Conservation (phyloP, 495 filamentous ascomycete species). For the Trichoderma gamsii region DNA sequence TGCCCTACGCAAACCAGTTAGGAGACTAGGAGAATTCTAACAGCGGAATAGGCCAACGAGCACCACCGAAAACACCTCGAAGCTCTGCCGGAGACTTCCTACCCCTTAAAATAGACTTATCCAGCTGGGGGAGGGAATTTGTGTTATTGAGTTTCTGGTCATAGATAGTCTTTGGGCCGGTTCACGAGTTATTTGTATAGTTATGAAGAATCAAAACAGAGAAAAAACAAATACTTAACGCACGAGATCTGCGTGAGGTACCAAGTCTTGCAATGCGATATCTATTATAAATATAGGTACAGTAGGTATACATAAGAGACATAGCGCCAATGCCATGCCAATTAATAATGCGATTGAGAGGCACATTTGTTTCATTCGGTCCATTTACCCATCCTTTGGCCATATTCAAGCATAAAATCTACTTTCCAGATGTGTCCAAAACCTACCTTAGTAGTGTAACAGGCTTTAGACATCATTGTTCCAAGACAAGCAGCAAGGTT, state of each 20-base stretch:
- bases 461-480: background rate
- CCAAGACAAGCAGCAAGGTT: background rate
- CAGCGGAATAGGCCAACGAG: constrained; percentile 65
- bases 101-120: constrained; percentile 39
- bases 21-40: constrained; percentile 4
- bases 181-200: constrained; percentile 5
- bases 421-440: too few relatives aligned
- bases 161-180: background rate
- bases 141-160: background rate
- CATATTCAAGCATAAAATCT: background rate
- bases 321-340: too few relatives aligned
- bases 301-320: too few relatives aligned
- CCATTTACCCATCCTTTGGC: too few relatives aligned
- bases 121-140: background rate
- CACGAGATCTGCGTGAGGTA: background rate
- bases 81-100: constrained; percentile 69
- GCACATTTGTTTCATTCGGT: too few relatives aligned
- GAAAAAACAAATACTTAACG: background rate
- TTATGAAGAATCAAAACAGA: background rate
- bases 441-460: background rate
- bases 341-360: too few relatives aligned
- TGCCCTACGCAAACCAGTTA: background rate
- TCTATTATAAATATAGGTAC: too few relatives aligned
- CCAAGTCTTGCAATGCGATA: background rate
- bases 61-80: constrained; percentile 76